These are phyloP conservation scores for Neonectria hederae DNA, from an alignment of 2,329 filamentous ascomycete genomes.

Conservation along the genomic window DNA sequence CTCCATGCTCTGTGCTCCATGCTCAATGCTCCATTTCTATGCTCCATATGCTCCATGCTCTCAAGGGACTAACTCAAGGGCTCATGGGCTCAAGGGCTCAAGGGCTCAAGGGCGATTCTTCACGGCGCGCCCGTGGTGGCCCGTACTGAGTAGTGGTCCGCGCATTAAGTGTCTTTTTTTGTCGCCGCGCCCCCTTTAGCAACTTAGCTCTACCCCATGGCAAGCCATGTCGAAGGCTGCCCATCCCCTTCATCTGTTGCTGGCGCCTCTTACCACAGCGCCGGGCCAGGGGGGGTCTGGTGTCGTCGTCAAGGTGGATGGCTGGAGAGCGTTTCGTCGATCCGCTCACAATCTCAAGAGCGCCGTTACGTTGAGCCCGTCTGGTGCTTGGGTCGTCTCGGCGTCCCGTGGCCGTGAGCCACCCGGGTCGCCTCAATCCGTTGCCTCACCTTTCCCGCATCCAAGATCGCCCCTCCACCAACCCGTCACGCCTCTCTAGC, in stretches of 20 bases:
- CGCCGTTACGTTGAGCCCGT: constrained; percentile 32
- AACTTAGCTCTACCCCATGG: constrained; percentile 33
- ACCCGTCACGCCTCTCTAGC: constrained; percentile 1
- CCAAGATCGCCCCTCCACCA: constrained; percentile 19
- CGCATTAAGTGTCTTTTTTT: constrained; percentile 25
- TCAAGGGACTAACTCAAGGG: no score
- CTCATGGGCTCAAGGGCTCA: constrained; percentile 27
- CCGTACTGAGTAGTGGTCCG: constrained; percentile 1
- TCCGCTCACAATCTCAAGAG: constrained; percentile 40
- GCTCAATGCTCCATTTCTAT: not conserved
- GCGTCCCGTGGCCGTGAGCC: constrained; percentile 36
- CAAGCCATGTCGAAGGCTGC: constrained; percentile 39
- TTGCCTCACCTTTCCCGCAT: constrained; percentile 38
- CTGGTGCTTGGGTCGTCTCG: constrained; percentile 23
- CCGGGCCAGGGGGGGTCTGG: constrained; percentile 33
- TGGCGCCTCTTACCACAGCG: constrained; percentile 37
- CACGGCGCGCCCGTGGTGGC: constrained; percentile 29
- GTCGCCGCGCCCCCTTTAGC: constrained; percentile 27
- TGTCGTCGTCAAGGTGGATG: constrained; percentile 31
- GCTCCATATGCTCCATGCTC: not conserved
- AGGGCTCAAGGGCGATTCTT: constrained; percentile 28
- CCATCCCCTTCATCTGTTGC: constrained; percentile 40
- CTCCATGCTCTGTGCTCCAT: not conserved
- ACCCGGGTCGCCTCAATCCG: constrained; percentile 33
- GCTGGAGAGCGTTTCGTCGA: constrained; percentile 35